Evolutionary conservation across 169 alveolate genomes (phyloP), one percentile per base, ranked within the genome.

Genomic region (Plasmodium knowlesi): DNA sequence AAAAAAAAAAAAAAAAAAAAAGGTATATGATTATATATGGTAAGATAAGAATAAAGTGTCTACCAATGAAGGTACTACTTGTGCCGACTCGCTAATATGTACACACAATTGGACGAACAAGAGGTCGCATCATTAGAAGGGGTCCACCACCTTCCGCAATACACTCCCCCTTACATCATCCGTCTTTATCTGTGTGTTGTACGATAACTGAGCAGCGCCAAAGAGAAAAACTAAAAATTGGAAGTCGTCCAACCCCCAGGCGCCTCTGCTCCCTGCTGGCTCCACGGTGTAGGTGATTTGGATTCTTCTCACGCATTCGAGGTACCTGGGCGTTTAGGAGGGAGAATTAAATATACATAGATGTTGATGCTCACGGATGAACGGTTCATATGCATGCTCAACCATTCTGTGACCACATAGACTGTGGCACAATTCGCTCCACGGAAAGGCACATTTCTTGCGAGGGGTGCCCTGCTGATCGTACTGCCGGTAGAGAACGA

Each of bases 191-290:
- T 86, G 74, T 28, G 82, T 92, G 95, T 97, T 95, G 34, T 96
- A 96, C 16, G 97, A 94, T 22, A 99, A 98, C 94, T 99, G 99
- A n/a, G 99, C 98, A 16, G 99, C 98, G 9, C 99, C 99, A 83
- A 99, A 97, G 9, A 98, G 92, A 95, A 98, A 98, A 0, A 99
- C 99, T 32, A 99, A 96, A 95, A 98, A 98, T 81, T 99, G 99
- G 95, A 98, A 99, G 84, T 99, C 99, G 96, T 99, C 99, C 39
- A 99, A 96, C 9, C 99, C 99, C 99, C 99, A 99, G 46, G 99
- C 99, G 5, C 99, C 99, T 91, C 99, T 99, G 34, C 99, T 98
- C 6, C 99, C 99, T 0, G 99, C 99, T 3, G 99, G 99, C 94
- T 99, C 99, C 34, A 99, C 98, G 79, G 97, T 97, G 95, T 99